Conservation (phyloP, 148 eudicot genomes). For the Rhododendron griersonianum region DNA sequence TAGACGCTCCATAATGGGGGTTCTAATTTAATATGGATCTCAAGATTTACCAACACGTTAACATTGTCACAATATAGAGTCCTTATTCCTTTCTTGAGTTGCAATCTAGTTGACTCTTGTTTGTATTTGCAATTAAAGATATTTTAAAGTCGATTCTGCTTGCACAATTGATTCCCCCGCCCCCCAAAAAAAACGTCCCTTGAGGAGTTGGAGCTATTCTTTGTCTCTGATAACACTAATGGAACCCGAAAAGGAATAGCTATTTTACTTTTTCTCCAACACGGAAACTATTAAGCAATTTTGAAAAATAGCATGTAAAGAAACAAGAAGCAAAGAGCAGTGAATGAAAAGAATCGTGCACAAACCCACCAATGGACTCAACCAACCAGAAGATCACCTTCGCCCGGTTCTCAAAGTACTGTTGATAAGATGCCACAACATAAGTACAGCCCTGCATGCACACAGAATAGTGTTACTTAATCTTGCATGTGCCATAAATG, state of each 20-base stretch:
- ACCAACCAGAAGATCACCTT: constrained; percentile 51
- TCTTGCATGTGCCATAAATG: not conserved
- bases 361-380: constrained; percentile 74
- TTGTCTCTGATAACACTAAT: not conserved
- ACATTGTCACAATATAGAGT: not conserved
- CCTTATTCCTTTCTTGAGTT: not conserved
- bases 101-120: not conserved
- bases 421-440: constrained; percentile 49
- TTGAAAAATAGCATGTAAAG: not conserved
- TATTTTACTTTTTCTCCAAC: not conserved
- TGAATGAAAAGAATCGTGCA: not conserved
- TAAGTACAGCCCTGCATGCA: constrained; percentile 61
- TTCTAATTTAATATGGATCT: not conserved
- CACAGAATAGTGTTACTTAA: constrained; percentile 13
- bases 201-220: not conserved
- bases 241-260: not conserved
- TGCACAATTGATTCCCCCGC: not conserved
- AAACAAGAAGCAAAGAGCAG: not conserved
- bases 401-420: constrained; percentile 42
- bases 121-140: not conserved
- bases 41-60: not conserved
- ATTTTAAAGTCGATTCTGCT: not conserved
- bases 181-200: too few relatives aligned
- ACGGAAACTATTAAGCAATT: not conserved
- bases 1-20: not conserved